phyloP scores from a whole-genome alignment of 805 yeast species.

The Nakazawaea holstii region DNA sequence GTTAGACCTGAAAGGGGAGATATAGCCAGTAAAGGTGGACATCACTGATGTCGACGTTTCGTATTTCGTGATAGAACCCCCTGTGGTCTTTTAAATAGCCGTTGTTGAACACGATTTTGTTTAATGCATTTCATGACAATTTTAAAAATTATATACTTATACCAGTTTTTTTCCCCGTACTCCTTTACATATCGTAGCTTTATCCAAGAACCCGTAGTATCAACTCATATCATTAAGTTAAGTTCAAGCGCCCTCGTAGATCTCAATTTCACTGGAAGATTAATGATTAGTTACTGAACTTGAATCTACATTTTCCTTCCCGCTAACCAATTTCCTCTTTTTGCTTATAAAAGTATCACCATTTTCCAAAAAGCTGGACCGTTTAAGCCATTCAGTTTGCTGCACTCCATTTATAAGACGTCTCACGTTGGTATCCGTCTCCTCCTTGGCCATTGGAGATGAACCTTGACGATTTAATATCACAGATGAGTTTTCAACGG shows the following conservation, averaged over 20 bases:
- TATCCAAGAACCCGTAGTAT: no score
- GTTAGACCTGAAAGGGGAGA: slow-evolving; percentile 6
- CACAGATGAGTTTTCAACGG: not conserved
- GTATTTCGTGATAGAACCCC: not conserved
- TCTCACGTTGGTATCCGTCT: slow-evolving; percentile 1
- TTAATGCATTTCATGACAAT: no score
- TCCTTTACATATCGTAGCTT: no score
- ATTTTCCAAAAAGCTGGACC: not conserved
- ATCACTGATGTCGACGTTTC: not conserved
- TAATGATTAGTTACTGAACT: no score
- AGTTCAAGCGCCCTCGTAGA: no score
- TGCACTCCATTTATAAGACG: slow-evolving; percentile 1
- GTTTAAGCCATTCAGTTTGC: not conserved
- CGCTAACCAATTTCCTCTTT: slow-evolving; percentile 1
- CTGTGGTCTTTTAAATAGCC: no score
- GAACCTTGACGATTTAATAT: not conserved
- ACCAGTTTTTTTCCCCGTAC: no score
- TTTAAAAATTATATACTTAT: no score
- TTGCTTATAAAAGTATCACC: slow-evolving; percentile 4
- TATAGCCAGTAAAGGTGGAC: slow-evolving; percentile 3
- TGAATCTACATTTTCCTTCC: not conserved
- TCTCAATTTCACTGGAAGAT: no score
- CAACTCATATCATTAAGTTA: no score
- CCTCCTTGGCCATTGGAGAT: not conserved
- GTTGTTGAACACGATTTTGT: no score